Evolutionary conservation across 176 grass and related monocot species (phyloP).

Genomic region (Sorghum bicolor): Sorghum_bicolor_NCBIv3 NC_012871.2:70855001-70855500

Average conservation of each 20-base stretch:
- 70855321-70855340: background rate
- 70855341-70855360: background rate
- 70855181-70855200: background rate
- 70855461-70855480: background rate
- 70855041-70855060: slow-evolving; percentile 11
- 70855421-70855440: background rate
- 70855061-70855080: background rate
- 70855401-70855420: slow-evolving; percentile 12
- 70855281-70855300: background rate
- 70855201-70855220: background rate
- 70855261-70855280: background rate
- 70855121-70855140: slow-evolving; percentile 7
- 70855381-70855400: background rate
- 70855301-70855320: background rate
- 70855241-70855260: background rate
- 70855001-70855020: background rate
- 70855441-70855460: background rate
- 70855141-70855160: background rate
- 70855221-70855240: background rate
- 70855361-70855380: background rate
- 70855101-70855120: background rate
- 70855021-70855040: background rate
- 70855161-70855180: background rate
- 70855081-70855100: too few species aligned
- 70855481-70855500: background rate